Evolutionary conservation across 2,329 filamentous ascomycete species (phyloP).

Genomic region (Pyrenochaeta sp.): DNA sequence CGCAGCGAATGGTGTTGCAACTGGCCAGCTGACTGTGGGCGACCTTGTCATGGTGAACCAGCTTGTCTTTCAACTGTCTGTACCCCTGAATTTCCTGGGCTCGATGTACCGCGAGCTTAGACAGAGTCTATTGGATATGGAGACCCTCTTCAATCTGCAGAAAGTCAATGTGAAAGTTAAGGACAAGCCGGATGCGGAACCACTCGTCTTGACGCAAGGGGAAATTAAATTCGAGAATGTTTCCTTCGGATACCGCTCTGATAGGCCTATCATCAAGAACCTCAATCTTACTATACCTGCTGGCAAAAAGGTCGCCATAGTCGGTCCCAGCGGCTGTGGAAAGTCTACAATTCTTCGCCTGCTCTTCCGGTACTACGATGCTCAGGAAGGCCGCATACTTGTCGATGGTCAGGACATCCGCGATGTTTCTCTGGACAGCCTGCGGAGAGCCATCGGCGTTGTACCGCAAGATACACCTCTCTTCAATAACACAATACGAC

Average conservation of each 20-base stretch:
- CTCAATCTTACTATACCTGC: constrained; percentile 89
- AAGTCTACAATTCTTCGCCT: constrained; percentile 93
- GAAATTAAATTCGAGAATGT: constrained; percentile 96
- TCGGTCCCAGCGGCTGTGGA: constrained; percentile 93
- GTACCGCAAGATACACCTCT: constrained; percentile 97
- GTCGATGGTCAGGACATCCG: constrained; percentile 95
- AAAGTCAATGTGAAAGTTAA: constrained; percentile 91
- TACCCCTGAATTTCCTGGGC: constrained; percentile 97
- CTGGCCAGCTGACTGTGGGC: constrained; percentile 83
- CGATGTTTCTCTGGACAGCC: constrained; percentile 79
- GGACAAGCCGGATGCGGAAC: constrained; percentile 77
- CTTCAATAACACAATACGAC: constrained; percentile 95
- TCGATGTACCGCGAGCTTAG: constrained; percentile 95
- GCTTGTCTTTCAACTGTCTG: constrained; percentile 95
- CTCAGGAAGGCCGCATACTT: constrained; percentile 82
- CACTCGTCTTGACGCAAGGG: constrained; percentile 78
- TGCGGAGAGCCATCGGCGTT: constrained; percentile 87
- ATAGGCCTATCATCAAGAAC: constrained; percentile 86
- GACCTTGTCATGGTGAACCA: constrained; percentile 99
- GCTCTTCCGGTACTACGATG: constrained; percentile 94
- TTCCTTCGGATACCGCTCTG: constrained; percentile 87
- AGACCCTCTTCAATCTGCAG: constrained; percentile 95
- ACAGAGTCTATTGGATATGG: constrained; percentile 96
- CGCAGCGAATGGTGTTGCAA: constrained; percentile 86
- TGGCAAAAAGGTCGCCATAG: constrained; percentile 94